These are phyloP conservation scores for Nakazawaea pomicola DNA, from an alignment of 805 yeast genomes.

Conservation along the genomic window DNA sequence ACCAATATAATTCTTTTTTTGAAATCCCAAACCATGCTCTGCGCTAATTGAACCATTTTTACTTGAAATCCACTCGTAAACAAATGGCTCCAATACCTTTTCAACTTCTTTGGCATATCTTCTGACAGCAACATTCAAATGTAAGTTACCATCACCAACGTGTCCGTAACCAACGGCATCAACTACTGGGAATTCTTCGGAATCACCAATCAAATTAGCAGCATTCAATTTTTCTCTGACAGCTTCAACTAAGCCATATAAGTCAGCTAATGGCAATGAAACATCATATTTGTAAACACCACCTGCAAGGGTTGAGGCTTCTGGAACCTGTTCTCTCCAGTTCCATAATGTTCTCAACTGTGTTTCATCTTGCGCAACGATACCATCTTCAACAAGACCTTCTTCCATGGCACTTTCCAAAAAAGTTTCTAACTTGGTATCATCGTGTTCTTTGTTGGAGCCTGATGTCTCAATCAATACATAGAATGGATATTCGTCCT, in stretches of 20 bases:
- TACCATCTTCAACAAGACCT: constrained; percentile 86
- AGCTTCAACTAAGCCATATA: constrained; percentile 80
- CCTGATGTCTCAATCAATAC: constrained; percentile 95
- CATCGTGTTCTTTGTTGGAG: constrained; percentile 89
- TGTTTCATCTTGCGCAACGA: constrained; percentile 91
- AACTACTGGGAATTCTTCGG: constrained; percentile 71
- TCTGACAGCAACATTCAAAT: constrained; percentile 88
- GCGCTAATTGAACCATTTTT: constrained; percentile 89
- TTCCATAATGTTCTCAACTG: constrained; percentile 82
- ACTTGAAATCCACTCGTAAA: constrained; percentile 79
- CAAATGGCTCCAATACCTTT: constrained; percentile 82
- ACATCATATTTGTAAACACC: constrained; percentile 98
- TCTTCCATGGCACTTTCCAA: constrained; percentile 81
- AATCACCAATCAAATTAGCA: constrained; percentile 56
- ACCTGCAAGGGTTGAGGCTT: constrained; percentile 78
- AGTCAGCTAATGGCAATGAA: constrained; percentile 75
- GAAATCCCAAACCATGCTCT: constrained; percentile 97
- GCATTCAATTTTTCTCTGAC: constrained; percentile 56
- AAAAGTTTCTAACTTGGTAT: constrained; percentile 80
- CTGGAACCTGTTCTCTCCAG: constrained; percentile 95
- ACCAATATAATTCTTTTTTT: constrained; percentile 83
- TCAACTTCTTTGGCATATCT: constrained; percentile 78
- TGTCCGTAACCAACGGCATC: constrained; percentile 97
- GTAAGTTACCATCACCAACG: constrained; percentile 95
- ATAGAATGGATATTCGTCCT: constrained; percentile 67